Conservation (phyloP, 1,284 basidiomycete genomes). For the Cryptococcus floricola region DNA sequence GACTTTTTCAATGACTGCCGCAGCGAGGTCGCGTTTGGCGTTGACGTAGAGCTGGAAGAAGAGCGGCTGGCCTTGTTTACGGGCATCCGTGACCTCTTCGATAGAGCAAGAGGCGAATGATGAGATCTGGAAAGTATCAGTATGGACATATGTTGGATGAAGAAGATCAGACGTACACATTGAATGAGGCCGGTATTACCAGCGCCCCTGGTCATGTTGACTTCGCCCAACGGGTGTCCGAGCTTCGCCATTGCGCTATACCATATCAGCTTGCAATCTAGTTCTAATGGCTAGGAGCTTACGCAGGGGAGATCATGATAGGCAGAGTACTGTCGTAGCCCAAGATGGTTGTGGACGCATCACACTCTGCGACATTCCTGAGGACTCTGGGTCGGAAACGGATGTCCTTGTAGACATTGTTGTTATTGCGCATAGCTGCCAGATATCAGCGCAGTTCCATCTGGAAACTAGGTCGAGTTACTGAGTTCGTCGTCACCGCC, state of each 20-base stretch:
- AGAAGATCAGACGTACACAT: constrained; percentile 55
- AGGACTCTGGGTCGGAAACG: constrained; percentile 79
- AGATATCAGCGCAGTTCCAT: neutral
- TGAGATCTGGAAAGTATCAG: constrained; percentile 54
- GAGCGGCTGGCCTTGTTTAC: constrained; percentile 60
- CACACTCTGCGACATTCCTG: constrained; percentile 63
- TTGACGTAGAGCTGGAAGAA: constrained; percentile 87
- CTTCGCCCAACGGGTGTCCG: constrained; percentile 83
- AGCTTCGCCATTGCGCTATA: constrained; percentile 72
- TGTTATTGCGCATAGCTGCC: constrained; percentile 58
- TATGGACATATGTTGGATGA: too few species aligned
- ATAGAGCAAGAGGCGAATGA: constrained; percentile 76
- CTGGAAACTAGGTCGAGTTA: constrained; percentile 47
- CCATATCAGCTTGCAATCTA: constrained; percentile 28
- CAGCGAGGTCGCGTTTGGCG: constrained; percentile 63
- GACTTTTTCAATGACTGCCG: constrained; percentile 67
- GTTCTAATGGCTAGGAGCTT: neutral
- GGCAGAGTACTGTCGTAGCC: constrained; percentile 71
- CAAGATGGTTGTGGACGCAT: constrained; percentile 71
- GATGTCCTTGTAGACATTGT: constrained; percentile 69
- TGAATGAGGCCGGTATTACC: constrained; percentile 72
- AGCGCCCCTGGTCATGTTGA: constrained; percentile 74
- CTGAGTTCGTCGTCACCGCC: constrained; percentile 76
- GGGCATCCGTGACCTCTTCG: constrained; percentile 52
- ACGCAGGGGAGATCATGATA: constrained; percentile 73